A percentile compares a stretch with the other conserved stretches of the same genome.
phyloP scores from a whole-genome alignment of 2,329 filamentous ascomycete species.

The Mycosphaerelloides madeirae region DNA sequence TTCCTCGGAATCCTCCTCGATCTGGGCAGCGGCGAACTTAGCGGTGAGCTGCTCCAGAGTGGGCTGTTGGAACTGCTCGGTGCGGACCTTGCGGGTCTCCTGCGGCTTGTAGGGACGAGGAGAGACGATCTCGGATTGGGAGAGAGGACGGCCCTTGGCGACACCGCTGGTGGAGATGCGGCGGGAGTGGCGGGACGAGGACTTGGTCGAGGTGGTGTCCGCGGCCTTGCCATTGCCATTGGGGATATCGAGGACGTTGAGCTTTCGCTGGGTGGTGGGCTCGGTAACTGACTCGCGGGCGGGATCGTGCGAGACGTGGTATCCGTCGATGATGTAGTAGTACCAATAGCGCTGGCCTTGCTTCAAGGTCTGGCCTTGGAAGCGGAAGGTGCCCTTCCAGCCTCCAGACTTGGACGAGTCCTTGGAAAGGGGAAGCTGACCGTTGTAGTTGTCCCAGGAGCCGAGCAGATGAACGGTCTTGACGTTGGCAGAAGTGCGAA shows the following conservation, averaged over 20 bases:
- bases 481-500: conserved; percentile 92
- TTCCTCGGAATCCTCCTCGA: conserved; percentile 59
- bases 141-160: conserved; percentile 82
- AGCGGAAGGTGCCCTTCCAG: conserved; percentile 96
- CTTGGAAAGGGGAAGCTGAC: conserved; percentile 90
- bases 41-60: conserved; percentile 71
- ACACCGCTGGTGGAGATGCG: conserved; percentile 48
- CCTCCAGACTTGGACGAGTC: conserved; percentile 77
- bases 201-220: conserved; percentile 39
- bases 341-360: conserved; percentile 97
- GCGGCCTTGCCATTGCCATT: conserved; percentile 48
- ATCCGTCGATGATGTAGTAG: conserved; percentile 99
- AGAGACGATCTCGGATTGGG: conserved; percentile 81
- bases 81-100: conserved; percentile 80
- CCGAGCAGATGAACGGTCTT: conserved; percentile 97
- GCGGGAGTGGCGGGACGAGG: conserved; percentile 39
- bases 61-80: conserved; percentile 70
- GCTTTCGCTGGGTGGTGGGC: conserved; percentile 91
- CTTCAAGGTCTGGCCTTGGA: conserved; percentile 81
- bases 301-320: conserved; percentile 96
- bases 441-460: conserved; percentile 96
- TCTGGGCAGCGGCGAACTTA: conserved; percentile 48
- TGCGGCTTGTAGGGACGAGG: conserved; percentile 86
- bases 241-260: conserved; percentile 95
- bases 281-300: conserved; percentile 83